A percentile compares a stretch with the other conserved stretches of the same genome.
phyloP scores from a whole-genome alignment of 192 early-diverging fungal genomes.

The Linnemannia exigua region DNA sequence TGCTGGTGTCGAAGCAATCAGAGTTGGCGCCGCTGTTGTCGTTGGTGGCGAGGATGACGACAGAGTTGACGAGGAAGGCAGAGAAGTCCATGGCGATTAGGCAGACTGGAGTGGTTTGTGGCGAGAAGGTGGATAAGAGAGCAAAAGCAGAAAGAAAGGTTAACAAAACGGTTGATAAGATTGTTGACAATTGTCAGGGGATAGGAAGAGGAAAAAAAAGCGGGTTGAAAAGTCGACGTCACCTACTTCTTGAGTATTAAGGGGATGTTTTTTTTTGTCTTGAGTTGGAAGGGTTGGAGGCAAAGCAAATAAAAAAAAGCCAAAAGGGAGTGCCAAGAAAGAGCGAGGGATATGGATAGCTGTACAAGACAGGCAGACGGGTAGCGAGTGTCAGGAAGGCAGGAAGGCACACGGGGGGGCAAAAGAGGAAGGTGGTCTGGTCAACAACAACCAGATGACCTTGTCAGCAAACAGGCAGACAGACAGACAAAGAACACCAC shows the following conservation, averaged over 20 bases:
- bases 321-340: constrained; percentile 7
- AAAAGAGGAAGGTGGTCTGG: constrained; percentile 28
- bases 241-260: constrained; percentile 12
- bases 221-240: constrained; percentile 15
- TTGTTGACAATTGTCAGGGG: neutral
- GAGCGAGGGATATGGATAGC: neutral
- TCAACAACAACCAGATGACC: constrained; percentile 57
- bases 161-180: neutral
- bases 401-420: constrained; percentile 5
- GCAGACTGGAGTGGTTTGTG: constrained; percentile 6
- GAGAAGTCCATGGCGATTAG: constrained; percentile 22
- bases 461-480: constrained; percentile 22
- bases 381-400: neutral
- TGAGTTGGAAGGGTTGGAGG: neutral
- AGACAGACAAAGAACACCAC: constrained; percentile 2
- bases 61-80: neutral
- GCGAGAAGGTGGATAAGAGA: neutral
- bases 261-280: neutral
- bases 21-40: constrained; percentile 3
- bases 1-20: constrained; percentile 22
- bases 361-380: neutral
- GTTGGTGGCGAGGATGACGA: constrained; percentile 9
- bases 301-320: constrained; percentile 7
- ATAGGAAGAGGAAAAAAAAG: neutral
- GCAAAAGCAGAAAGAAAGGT: neutral